A percentile compares a stretch with the other conserved stretches of the same genome.
Evolutionary conservation across 148 eudicot species (phyloP).

Genomic region (Mesembryanthemum crystallinum): DNA sequence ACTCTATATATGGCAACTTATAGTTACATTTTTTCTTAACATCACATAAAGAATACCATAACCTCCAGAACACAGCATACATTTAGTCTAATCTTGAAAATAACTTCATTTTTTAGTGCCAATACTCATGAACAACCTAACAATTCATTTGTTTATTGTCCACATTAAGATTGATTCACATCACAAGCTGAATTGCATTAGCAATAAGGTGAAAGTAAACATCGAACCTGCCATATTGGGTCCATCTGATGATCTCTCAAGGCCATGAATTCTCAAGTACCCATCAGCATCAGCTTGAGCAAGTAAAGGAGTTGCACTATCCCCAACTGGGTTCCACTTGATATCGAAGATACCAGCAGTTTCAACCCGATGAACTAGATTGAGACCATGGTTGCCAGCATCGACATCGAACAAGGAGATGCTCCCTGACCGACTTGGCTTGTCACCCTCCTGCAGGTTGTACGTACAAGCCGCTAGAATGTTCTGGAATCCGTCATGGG

Average conservation of each 20-base stretch:
- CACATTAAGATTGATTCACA: background rate
- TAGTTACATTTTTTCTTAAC: background rate
- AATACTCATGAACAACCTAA: background rate
- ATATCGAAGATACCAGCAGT: conserved; percentile 85
- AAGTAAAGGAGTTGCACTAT: conserved; percentile 43
- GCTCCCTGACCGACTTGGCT: conserved; percentile 61
- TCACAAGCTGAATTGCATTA: background rate
- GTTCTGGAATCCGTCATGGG: conserved; percentile 52
- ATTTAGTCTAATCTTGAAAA: background rate
- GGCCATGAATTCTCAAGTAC: conserved; percentile 49
- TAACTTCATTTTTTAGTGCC: background rate
- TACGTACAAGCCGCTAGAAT: conserved; percentile 81
- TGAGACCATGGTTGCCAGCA: conserved; percentile 34
- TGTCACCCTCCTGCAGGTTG: conserved; percentile 66
- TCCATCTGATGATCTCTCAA: conserved; percentile 36
- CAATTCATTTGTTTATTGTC: background rate
- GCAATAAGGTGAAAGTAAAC: background rate
- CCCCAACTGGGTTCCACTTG: conserved; percentile 64
- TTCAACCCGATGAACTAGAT: conserved; percentile 47
- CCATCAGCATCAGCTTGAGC: conserved; percentile 98
- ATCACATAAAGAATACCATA: background rate
- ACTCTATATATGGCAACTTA: background rate
- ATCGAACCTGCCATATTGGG: conserved; percentile 37
- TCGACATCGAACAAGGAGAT: conserved; percentile 72
- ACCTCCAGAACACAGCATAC: background rate